Evolutionary conservation across 1,139 yeast genomes (phyloP), one percentile per base, ranked within the genome.

Genomic region (Geotrichum europaeum): DNA sequence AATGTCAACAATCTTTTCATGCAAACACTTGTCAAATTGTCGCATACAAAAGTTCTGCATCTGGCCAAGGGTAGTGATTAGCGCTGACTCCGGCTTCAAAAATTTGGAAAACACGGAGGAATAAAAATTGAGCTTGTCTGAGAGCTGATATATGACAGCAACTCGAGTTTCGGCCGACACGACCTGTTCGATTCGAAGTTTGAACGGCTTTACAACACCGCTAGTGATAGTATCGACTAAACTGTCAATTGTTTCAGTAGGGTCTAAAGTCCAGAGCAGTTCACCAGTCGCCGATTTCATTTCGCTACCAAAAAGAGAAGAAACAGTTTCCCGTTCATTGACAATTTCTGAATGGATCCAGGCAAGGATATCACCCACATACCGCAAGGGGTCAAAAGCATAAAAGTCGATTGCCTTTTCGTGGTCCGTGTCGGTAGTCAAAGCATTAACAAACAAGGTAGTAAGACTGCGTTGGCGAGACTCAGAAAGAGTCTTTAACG

Each of bases 301-400:
- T 13, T 70, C 73, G 30, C 65, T 65, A 20, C 58, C 64, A 63
- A 86, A 80, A 60, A 86, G 69, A 12, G 81, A 80, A 7, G 81
- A 80, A 18, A 94, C 80, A 47, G 87, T 80, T 70, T 95, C 99
- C 49, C 84, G 80, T 72, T 95, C 99, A 72, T 89, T 89, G 4
- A 91, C 96, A 45, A 92, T 85, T n/a, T 90, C 81, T 0, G 95
- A 83, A 70, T 95, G 98, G 15, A 92, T 81, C 76, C 89, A 89
- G 0, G 99, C 99, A 54, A 94, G 76, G 40, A 94, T 80, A 71
- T 91, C 98, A 32, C 98, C 96, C 22, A 89, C 80, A 67, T 85
- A 91, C 62, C 96, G 78, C 22, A 84, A 77, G 1, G 97, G 89
- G 72, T 94, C 97, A 70, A 87, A 89, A 0, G 92, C 86, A 12